Base-by-base conservation (phyloP, 495 filamentous ascomycete genomes). In the Neurospora sublineolata region DNA sequence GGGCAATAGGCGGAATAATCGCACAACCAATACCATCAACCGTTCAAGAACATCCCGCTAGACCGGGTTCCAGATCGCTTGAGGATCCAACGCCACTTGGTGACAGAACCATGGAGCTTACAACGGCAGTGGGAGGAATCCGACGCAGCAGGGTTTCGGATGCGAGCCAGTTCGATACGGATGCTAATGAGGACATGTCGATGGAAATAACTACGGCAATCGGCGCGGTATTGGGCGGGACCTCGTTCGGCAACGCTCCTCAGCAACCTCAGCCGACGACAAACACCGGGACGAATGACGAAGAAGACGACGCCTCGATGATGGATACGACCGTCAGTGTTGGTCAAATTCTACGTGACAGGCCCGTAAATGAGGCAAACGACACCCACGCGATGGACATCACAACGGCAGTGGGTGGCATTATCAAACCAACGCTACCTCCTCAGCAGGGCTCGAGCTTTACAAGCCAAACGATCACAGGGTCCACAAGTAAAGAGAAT, bases 131-230 rank as follows among this genome's bases (percentile, higher is more conserved):
- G 64, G 93, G 93, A 68, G 87, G 88, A 33, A 93, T 90, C 69
- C 78, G 72, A 68, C 76, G 78, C 46, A 70, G 73, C 39, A 72
- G 72, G 18, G 38, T 73, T n/a, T 76, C 69, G 1, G 73, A 76
- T 16, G 79, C 71, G 9, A 75, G 73, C 71, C 78, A 73, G n/a
- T 39, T 75, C 16, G 80, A 82, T 4, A 72, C 69, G 2, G 80
- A 82, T 30, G 76, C 79, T 52, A 82, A 90, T 69, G 90, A 92
- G 46, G 91, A 90, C 68, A 87, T 94, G 84, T 91, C 91, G 3
- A 94, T 94, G 91, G 92, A 94, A 72, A 86, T 94, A 69, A 96
- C 92, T 0, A 87, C 88, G 42, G 90, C 88, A 0, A 81, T 94
- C 71, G 92, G 92, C 9, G 88, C 87, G 68, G 83, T 94, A 37